phyloP scores from a whole-genome alignment of 2,329 filamentous ascomycete genomes.

The Fusarium staphyleae region DNA sequence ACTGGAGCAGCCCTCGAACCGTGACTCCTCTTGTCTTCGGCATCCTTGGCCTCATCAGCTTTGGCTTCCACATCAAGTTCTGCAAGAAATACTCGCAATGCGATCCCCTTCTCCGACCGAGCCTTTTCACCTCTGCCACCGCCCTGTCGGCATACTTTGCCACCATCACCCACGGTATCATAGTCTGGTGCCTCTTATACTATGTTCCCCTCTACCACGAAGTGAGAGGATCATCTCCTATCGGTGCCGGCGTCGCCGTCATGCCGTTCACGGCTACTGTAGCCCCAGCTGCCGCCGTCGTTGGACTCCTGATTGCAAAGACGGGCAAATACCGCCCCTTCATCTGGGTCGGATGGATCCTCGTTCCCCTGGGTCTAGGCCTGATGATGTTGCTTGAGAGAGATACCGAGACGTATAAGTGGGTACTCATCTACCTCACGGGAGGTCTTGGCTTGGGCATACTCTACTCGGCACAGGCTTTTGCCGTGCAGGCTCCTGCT shows the following conservation, averaged over 20 bases:
- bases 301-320: constrained; percentile 62
- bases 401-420: constrained; percentile 59
- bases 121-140: constrained; percentile 35
- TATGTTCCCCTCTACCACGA: constrained; percentile 37
- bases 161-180: constrained; percentile 35
- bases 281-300: constrained; percentile 63
- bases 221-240: constrained; percentile 31
- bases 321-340: constrained; percentile 67
- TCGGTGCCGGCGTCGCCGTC: constrained; percentile 54
- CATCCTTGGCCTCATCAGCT: constrained; percentile 46
- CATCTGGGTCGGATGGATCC: constrained; percentile 67
- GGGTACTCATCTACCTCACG: constrained; percentile 68
- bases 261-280: constrained; percentile 69
- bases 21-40: constrained; percentile 68
- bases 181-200: constrained; percentile 34
- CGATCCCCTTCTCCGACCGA: constrained; percentile 34
- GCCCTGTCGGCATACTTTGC: constrained; percentile 34
- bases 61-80: constrained; percentile 32
- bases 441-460: constrained; percentile 68
- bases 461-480: constrained; percentile 67
- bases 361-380: constrained; percentile 67
- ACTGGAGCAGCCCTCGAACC: constrained; percentile 68
- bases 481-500: constrained; percentile 64
- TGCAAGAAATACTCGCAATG: constrained; percentile 31
- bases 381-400: constrained; percentile 57